A percentile compares a stretch with the other conserved stretches of the same genome.
Evolutionary conservation across 306 rosid genomes (phyloP).

Genomic region (Dalbergia cochinchinensis): DNA sequence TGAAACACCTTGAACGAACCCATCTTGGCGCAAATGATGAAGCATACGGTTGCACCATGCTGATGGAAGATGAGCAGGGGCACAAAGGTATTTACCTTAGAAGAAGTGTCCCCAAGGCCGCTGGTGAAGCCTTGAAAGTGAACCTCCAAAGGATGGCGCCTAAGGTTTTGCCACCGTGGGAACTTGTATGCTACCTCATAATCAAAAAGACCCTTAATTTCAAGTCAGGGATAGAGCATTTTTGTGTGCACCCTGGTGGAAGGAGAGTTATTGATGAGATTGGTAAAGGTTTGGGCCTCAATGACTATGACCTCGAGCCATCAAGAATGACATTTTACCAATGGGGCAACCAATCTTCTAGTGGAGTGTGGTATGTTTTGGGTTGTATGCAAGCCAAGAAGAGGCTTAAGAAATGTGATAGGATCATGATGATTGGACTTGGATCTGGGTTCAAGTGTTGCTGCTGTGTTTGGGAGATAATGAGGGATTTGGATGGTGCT

Average conservation of each 20-base stretch:
- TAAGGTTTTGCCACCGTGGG: slow-evolving; percentile 57
- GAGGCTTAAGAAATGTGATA: slow-evolving; percentile 65
- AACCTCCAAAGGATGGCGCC: slow-evolving; percentile 59
- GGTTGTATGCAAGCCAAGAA: slow-evolving; percentile 79
- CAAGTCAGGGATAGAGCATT: slow-evolving; percentile 63
- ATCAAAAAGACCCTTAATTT: slow-evolving; percentile 18
- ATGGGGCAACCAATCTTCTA: slow-evolving; percentile 72
- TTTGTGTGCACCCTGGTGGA: slow-evolving; percentile 72
- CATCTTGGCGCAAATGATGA: slow-evolving; percentile 63
- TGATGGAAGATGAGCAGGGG: slow-evolving; percentile 61
- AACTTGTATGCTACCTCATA: slow-evolving; percentile 41
- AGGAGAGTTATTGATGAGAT: slow-evolving; percentile 63
- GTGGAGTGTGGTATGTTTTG: slow-evolving; percentile 73
- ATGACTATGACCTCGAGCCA: slow-evolving; percentile 64
- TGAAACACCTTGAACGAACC: slow-evolving; percentile 59
- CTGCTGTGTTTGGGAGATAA: slow-evolving; percentile 71
- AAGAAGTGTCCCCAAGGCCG: slow-evolving; percentile 56
- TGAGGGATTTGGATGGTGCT: slow-evolving; percentile 58
- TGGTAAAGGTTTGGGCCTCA: slow-evolving; percentile 57
- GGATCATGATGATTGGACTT: slow-evolving; percentile 67
- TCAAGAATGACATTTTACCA: slow-evolving; percentile 68
- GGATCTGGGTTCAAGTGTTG: slow-evolving; percentile 78
- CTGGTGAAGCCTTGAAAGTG: slow-evolving; percentile 56
- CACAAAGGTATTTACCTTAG: slow-evolving; percentile 60
- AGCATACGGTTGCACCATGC: slow-evolving; percentile 64